phyloP scores from a whole-genome alignment of 176 grass and related monocot genomes.

The Echinochloa phyllopogon region DNA sequence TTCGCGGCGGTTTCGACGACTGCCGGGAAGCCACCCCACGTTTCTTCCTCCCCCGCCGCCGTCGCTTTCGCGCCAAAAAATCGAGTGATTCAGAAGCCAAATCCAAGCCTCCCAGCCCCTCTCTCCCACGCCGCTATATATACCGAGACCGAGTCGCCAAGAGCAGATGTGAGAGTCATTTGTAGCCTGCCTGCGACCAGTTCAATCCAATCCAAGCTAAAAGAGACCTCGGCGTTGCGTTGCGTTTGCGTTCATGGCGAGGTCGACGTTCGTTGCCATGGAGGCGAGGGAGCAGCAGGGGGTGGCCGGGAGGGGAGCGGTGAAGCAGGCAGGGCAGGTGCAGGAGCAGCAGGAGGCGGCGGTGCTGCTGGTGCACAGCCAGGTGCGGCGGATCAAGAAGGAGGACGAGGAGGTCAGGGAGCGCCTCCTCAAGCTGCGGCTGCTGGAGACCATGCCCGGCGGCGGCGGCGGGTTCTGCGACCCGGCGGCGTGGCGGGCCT shows the following conservation, averaged over 20 bases:
- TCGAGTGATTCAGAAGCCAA: slow-evolving; percentile 22
- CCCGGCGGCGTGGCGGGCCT: slow-evolving; percentile 29
- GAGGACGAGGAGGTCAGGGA: slow-evolving; percentile 71
- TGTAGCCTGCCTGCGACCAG: not conserved
- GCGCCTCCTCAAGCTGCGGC: slow-evolving; percentile 51
- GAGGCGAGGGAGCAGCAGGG: slow-evolving; percentile 25
- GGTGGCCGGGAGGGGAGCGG: not conserved
- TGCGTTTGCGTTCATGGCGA: slow-evolving; percentile 17
- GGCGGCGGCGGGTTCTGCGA: not conserved
- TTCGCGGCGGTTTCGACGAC: slow-evolving; percentile 41
- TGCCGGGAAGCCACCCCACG: slow-evolving; percentile 46
- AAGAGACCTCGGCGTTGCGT: not conserved
- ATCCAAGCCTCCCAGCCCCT: slow-evolving; percentile 24
- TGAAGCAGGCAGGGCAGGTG: too few relatives aligned
- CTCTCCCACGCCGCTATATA: slow-evolving; percentile 4
- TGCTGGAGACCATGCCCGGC: slow-evolving; percentile 52
- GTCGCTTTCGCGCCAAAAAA: slow-evolving; percentile 19
- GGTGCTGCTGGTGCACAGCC: slow-evolving; percentile 68
- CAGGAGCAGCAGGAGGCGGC: not conserved
- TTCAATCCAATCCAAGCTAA: not conserved
- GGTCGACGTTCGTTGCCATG: slow-evolving; percentile 25
- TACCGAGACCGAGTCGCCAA: not conserved
- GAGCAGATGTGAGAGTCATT: not conserved
- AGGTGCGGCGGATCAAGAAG: slow-evolving; percentile 75
- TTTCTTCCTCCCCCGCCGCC: slow-evolving; percentile 47